Evolutionary conservation across 169 alveolate genomes (phyloP).

Genomic region (Plasmodium coatneyi): DNA sequence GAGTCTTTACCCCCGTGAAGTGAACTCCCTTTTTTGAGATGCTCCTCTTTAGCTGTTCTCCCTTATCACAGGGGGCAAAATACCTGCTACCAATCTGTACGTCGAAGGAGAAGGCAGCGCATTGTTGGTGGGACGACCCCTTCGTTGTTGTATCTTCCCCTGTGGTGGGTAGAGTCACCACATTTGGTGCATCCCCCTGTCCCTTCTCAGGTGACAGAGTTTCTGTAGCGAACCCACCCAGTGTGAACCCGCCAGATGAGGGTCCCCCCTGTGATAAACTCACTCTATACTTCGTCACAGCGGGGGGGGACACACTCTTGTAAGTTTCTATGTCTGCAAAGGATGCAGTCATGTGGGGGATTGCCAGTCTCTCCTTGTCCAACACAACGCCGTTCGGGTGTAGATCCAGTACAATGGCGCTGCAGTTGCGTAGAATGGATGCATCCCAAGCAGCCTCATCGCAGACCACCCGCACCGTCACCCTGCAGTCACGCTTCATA

Average conservation of each 20-base stretch:
- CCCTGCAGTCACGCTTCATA: not conserved
- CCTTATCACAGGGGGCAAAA: slow-evolving; percentile 4
- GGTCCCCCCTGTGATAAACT: not conserved
- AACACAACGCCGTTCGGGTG: slow-evolving; percentile 17
- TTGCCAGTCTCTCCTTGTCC: slow-evolving; percentile 3
- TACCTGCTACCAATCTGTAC: not conserved
- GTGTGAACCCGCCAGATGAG: not conserved
- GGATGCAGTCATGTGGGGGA: not conserved
- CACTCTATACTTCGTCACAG: not conserved
- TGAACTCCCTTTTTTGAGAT: not conserved
- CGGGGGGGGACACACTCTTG: slow-evolving; percentile 8
- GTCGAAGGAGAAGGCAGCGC: not conserved
- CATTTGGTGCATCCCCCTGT: too few species aligned
- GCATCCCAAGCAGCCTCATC: not conserved
- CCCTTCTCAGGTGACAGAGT: too few species aligned
- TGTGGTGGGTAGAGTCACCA: not conserved
- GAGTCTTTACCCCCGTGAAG: not conserved
- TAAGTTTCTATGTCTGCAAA: slow-evolving; percentile 22
- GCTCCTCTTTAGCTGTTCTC: not conserved
- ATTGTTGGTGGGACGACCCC: not conserved
- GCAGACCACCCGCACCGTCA: not conserved
- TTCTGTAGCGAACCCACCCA: not conserved
- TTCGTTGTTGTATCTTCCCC: not conserved
- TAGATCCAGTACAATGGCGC: slow-evolving; percentile 1
- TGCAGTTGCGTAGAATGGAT: not conserved